Evolutionary conservation across 345 rosid genomes (phyloP).

Genomic region (Durio zibethinus): DNA sequence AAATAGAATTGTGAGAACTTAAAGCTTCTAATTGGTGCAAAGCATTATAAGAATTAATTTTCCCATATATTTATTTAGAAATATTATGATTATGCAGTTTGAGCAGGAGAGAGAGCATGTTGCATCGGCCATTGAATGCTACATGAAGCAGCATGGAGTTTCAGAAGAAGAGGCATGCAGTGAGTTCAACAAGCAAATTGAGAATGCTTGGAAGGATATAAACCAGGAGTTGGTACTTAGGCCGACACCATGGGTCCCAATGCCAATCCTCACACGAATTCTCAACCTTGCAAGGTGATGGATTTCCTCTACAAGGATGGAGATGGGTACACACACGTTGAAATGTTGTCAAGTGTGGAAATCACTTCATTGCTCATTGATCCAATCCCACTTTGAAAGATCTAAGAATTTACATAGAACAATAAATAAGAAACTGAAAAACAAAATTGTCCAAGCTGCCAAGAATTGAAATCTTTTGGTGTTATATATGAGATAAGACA

Average conservation of each 20-base stretch:
- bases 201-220: slow-evolving; percentile 26
- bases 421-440: no score
- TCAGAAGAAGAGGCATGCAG: not conserved
- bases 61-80: no score
- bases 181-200: not conserved
- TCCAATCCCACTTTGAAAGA: slow-evolving; percentile 10
- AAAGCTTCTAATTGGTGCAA: no score
- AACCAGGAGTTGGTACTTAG: no score
- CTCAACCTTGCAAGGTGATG: slow-evolving; percentile 28
- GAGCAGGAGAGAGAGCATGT: not conserved
- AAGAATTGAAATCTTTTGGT: no score
- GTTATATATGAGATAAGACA: no score
- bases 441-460: no score
- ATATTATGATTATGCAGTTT: no score
- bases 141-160: slow-evolving; percentile 1
- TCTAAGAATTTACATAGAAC: no score
- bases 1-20: no score
- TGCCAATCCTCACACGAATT: slow-evolving; percentile 13
- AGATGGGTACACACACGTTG: slow-evolving; percentile 27
- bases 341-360: not conserved
- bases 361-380: slow-evolving; percentile 15
- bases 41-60: no score
- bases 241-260: no score
- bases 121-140: not conserved
- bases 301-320: slow-evolving; percentile 24